These are phyloP conservation scores for Cunninghamia lanceolata DNA, from an alignment of 75 land plant genomes.

Conservation along the genomic window DNA sequence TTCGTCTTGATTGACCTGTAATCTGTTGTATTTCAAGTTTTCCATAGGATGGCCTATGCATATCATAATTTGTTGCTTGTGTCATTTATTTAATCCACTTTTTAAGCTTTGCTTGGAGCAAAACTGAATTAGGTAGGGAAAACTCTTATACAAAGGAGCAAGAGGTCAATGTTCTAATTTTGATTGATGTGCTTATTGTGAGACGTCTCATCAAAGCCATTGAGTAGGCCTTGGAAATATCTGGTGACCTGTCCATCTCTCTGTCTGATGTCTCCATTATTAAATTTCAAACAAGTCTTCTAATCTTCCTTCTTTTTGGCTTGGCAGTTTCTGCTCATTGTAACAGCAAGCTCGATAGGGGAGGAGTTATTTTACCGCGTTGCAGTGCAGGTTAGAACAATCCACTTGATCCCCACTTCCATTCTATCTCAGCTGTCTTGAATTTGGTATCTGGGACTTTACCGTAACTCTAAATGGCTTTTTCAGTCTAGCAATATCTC, in stretches of 20 bases:
- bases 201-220: not conserved
- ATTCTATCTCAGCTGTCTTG: not conserved
- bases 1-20: not conserved
- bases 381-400: constrained; percentile 73
- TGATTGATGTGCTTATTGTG: not conserved
- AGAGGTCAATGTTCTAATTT: not conserved
- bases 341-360: constrained; percentile 80
- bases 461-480: not conserved
- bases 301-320: not conserved
- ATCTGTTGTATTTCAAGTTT: not conserved
- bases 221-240: not conserved
- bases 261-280: not conserved
- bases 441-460: not conserved
- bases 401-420: constrained; percentile 6
- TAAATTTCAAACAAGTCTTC: not conserved
- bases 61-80: not conserved
- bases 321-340: constrained; percentile 71
- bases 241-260: not conserved
- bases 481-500: not conserved
- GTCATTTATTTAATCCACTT: not conserved
- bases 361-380: constrained; percentile 96
- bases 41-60: not conserved
- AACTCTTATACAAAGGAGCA: not conserved
- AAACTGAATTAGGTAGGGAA: not conserved
- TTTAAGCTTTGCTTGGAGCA: not conserved